Conservation (phyloP, 192 early-diverging fungal genomes). For the Allomyces macrogynus region DNA sequence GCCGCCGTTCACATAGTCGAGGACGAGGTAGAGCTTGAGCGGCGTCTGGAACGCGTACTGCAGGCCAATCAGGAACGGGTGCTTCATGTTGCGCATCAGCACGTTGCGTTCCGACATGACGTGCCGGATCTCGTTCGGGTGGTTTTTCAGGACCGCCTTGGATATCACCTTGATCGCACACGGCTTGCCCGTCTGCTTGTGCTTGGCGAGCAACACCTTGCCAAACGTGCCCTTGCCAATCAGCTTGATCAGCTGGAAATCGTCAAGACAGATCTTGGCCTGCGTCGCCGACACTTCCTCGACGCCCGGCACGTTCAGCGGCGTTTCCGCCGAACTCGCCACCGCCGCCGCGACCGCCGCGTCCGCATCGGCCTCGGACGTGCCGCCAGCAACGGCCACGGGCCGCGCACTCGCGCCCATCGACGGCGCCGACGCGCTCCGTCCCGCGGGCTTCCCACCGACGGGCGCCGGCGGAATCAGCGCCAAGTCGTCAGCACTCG, state of each 20-base stretch:
- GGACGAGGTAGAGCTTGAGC: conserved; percentile 49
- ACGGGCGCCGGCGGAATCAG: no score
- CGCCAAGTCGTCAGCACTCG: no score
- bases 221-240: conserved; percentile 40
- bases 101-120: conserved; percentile 47
- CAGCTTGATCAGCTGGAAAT: conserved; percentile 51
- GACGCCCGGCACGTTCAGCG: neutral
- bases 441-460: no score
- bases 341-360: no score
- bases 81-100: conserved; percentile 22
- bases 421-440: no score
- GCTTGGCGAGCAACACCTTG: conserved; percentile 47
- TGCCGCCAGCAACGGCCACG: no score
- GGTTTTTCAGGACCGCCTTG: conserved; percentile 42
- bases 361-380: no score
- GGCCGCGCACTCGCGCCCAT: no score
- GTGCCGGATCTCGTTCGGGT: conserved; percentile 39
- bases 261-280: conserved; percentile 14
- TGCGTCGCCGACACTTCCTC: neutral
- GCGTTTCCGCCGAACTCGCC: no score
- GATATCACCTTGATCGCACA: conserved; percentile 55
- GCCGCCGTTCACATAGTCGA: conserved; percentile 55
- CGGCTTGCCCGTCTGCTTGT: conserved; percentile 45
- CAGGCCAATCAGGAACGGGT: conserved; percentile 51
- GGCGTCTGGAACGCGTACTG: conserved; percentile 55